A percentile compares a stretch with the other conserved stretches of the same genome.
These are phyloP conservation scores for Ceriops tagal DNA, from an alignment of 345 rosid genomes.

Conservation along the genomic window DNA sequence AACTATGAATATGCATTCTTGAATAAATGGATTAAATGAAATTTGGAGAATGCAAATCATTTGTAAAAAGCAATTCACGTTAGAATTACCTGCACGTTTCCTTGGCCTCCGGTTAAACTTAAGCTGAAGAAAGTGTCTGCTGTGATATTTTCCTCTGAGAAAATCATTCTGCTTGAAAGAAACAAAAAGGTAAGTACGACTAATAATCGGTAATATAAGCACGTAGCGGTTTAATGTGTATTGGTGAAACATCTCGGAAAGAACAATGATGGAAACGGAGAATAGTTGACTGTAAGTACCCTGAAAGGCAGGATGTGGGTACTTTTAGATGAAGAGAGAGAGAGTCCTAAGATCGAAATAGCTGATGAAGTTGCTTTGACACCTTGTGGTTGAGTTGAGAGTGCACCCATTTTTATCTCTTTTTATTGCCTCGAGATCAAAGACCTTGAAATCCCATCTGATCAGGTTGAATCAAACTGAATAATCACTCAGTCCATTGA, in stretches of 20 bases:
- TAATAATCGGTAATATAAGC: not conserved
- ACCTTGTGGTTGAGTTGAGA: slow-evolving; percentile 22
- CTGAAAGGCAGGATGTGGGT: slow-evolving; percentile 27
- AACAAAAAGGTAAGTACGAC: slow-evolving; percentile 4
- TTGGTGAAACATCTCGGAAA: not conserved
- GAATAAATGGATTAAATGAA: too few species aligned
- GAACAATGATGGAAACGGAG: not conserved
- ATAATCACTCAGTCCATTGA: not conserved
- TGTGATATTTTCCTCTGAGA: slow-evolving; percentile 42
- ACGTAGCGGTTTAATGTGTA: not conserved
- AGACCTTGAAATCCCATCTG: not conserved
- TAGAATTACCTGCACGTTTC: slow-evolving; percentile 35
- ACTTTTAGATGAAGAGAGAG: slow-evolving; percentile 26
- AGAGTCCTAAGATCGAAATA: slow-evolving; percentile 26
- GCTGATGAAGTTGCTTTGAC: slow-evolving; percentile 11
- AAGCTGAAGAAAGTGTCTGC: slow-evolving; percentile 18
- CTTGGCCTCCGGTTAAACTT: slow-evolving; percentile 23
- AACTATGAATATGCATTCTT: too few species aligned
- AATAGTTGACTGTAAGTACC: slow-evolving; percentile 21
- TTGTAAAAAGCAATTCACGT: not conserved
- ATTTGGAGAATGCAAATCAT: too few species aligned
- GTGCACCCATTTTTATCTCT: not conserved
- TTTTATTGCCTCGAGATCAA: not conserved
- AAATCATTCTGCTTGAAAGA: slow-evolving; percentile 45
- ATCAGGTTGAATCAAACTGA: not conserved